Base-by-base conservation (phyloP, 345 rosid species). In the Psidium guajava region DNA sequence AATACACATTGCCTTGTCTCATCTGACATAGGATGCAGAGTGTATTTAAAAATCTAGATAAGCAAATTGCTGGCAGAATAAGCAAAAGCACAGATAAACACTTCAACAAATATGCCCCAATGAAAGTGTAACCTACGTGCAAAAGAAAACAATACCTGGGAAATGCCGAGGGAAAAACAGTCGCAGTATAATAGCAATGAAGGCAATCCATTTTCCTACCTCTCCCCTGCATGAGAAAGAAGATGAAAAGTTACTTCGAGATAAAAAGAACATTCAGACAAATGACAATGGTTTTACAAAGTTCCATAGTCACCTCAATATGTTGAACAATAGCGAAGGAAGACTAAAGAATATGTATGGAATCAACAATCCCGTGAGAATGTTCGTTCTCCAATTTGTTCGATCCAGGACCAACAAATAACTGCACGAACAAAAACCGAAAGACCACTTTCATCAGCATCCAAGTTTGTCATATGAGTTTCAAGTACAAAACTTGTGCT, bases 261-360 rank as follows among this genome's bases (percentile, higher is more conserved):
- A 6, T 7, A 42, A 84, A 84, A 85, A 85, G 25, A 22, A 32
- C 3, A 44, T 52, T 22, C 20, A 14, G 28, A 81, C 28, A 53
- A 36, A 64, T 5, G 22, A 56, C n/a, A 58, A 69, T 82, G 32
- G 25, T 8, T 32, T 55, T 22, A 47, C 24, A 40, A 82, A 14
- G 28, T 47, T 13, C 6, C 16, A 83, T 22, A 50, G 42, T 88
- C 85, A 97, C 99, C 99, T 94, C 11, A 97, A 91, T 88, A 96
- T 88, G 88, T 93, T 28, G 89, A 97, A 97, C 85, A 97, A 44
- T 40, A 90, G 87, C 0, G 86, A 81, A 83, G 99, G 98, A 89
- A 97, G 94, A 91, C 98, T 93, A 75, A 97, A 91, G 90, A 94
- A 96, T 54, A 97, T 97, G 90, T 97, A 97, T 52, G 99, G 99